phyloP scores from a whole-genome alignment of 2,329 filamentous ascomycete species.

The Cladosporium sp. region DNA sequence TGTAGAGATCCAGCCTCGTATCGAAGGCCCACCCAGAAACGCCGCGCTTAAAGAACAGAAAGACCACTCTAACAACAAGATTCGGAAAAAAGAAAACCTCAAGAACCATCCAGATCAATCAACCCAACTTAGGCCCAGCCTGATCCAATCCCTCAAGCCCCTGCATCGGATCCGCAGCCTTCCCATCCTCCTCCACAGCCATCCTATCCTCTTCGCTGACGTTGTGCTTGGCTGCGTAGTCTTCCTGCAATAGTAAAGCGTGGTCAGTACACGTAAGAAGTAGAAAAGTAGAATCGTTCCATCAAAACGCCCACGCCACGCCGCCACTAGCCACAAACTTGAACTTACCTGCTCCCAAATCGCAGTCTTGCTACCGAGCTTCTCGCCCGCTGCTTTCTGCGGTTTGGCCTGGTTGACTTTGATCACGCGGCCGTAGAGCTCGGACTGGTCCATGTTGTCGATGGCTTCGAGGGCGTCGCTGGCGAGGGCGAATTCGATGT shows the following conservation, averaged over 20 bases:
- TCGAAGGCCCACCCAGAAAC: neutral
- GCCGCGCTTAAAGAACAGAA: constrained; percentile 4
- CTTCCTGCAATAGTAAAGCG: too few species aligned
- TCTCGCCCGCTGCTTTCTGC: constrained; percentile 84
- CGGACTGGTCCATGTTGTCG: constrained; percentile 98
- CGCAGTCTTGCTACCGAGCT: constrained; percentile 87
- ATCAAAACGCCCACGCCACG: too few species aligned
- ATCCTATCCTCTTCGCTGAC: constrained; percentile 76
- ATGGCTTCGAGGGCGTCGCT: constrained; percentile 92
- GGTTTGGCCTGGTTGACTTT: constrained; percentile 91
- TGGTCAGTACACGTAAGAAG: too few species aligned
- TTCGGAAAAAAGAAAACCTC: neutral
- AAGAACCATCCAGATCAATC: constrained; percentile 30
- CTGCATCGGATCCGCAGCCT: constrained; percentile 85
- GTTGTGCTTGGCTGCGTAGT: constrained; percentile 86
- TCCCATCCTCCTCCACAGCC: constrained; percentile 54
- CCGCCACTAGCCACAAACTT: neutral
- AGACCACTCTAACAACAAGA: neutral
- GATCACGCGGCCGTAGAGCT: constrained; percentile 88
- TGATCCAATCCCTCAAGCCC: constrained; percentile 90
- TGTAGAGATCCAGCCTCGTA: neutral
- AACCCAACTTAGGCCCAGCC: constrained; percentile 82
- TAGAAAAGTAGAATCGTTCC: too few species aligned
- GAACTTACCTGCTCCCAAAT: constrained; percentile 89
- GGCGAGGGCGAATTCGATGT: constrained; percentile 87